Percentiles rank a stretch among this genome's conserved stretches.
These are phyloP conservation scores for Daldinia bambusicola DNA, from an alignment of 495 filamentous ascomycete species.

Conservation along the genomic window DNA sequence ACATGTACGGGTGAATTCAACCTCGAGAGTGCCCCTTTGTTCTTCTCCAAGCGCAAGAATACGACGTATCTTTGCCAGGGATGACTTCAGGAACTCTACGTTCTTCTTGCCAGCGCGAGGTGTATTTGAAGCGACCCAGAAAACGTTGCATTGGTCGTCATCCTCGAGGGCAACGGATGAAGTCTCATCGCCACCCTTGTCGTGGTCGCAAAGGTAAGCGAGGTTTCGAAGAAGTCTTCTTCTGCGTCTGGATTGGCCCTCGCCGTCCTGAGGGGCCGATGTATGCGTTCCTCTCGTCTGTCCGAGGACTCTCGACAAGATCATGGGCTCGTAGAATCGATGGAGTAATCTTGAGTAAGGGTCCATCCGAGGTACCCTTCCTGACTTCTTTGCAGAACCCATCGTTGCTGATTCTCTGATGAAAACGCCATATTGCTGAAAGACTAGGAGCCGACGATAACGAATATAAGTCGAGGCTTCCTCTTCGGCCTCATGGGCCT, in stretches of 20 bases:
- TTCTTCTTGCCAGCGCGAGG: conserved; percentile 11
- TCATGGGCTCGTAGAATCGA: conserved; percentile 52
- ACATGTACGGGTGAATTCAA: conserved; percentile 6
- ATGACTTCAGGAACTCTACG: conserved; percentile 31
- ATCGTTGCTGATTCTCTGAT: not conserved
- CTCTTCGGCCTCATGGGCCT: not conserved
- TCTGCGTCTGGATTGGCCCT: conserved; percentile 9
- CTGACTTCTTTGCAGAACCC: not conserved
- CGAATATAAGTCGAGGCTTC: not conserved
- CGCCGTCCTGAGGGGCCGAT: conserved; percentile 12
- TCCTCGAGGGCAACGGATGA: conserved; percentile 51
- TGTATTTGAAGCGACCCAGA: conserved; percentile 51
- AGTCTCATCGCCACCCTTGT: conserved; percentile 48
- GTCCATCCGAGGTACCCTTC: conserved; percentile 8
- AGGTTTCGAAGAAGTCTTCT: conserved; percentile 47
- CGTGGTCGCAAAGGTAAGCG: conserved; percentile 51
- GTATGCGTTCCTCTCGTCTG: conserved; percentile 44
- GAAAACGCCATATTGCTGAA: not conserved
- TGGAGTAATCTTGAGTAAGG: conserved; percentile 34
- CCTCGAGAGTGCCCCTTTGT: not conserved
- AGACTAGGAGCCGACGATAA: not conserved
- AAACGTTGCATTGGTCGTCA: conserved; percentile 30
- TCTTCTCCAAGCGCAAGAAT: not conserved
- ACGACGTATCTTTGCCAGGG: not conserved
- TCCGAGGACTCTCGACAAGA: conserved; percentile 47